A percentile compares a stretch with the other conserved stretches of the same genome.
These are phyloP conservation scores for Lyophyllum semitale DNA, from an alignment of 768 basidiomycete genomes.

Conservation along the genomic window DNA sequence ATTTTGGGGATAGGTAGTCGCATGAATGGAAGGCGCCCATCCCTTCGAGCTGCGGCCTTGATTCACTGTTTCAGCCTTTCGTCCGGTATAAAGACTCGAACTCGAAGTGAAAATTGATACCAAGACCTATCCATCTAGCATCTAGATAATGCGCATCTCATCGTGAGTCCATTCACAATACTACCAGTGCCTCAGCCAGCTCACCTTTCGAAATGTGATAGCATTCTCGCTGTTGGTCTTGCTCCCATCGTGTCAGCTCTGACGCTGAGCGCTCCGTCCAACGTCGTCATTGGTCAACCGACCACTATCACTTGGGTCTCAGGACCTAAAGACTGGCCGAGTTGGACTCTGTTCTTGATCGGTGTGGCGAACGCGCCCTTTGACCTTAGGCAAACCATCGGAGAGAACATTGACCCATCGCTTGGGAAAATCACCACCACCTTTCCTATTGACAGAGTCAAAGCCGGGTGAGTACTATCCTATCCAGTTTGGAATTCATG, in stretches of 20 bases:
- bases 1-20: no score
- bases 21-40: no score
- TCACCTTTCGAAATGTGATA: no score
- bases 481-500: not conserved
- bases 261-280: constrained; percentile 3
- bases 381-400: constrained; percentile 11
- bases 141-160: not conserved
- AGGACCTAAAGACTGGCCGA: constrained; percentile 1
- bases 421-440: constrained; percentile 8
- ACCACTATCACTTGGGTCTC: constrained; percentile 13
- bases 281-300: constrained; percentile 9
- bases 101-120: no score
- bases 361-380: constrained; percentile 2
- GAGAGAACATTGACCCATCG: constrained; percentile 3
- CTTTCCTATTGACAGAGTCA: constrained; percentile 8
- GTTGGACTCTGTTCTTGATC: constrained; percentile 9
- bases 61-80: no score
- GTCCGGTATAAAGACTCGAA: no score
- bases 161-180: not conserved
- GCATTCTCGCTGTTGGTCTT: no score
- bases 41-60: no score
- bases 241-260: constrained; percentile 6
- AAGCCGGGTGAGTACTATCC: constrained; percentile 9
- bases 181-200: no score
- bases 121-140: no score